Base-by-base conservation (phyloP, 805 yeast genomes). In the Komagataella ulmi region DNA sequence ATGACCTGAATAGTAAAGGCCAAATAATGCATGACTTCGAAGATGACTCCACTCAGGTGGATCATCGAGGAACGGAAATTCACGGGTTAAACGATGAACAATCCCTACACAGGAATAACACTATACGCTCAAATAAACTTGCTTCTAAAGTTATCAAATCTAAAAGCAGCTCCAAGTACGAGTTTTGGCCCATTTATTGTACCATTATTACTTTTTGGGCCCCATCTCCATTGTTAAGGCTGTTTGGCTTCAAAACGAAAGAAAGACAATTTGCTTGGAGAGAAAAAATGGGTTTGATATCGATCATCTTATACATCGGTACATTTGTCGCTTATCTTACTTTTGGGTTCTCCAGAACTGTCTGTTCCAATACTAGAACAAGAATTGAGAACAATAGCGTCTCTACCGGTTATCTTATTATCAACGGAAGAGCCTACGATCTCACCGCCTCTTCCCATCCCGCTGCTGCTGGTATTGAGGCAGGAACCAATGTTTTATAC, bases 191-290 rank as follows among this genome's bases (percentile, higher is more conserved):
- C 57, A 68, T 81, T 0, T 93, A 88, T 67, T 89, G 97, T 64
- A 79, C 80, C 57, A 58, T 77, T 7, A 69, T 93, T 43, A 90
- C 99, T 0, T 88, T 88, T 65, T 91, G 97, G 93, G 95, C 95
- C 2, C 96, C 97, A 1, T 77, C 84, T 2, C 83, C 89, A 0
- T 55, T 88, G 40, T 67, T 89, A 59, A 70, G 69, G 47, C 65
- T 86, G 47, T 85, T 80, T 66, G 98, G 98, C 2, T 75, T 91
- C 76, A 76, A 77, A 40, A 80, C 85, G 18, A 79, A 80, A 57
- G 90, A 82, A 47, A 79, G 96, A 54, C 97, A 90, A 63, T 80
- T 81, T 72, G 98, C 98, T 0, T 93, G 99, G 99, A 77, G 99
- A 61, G 99, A 93, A 62, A 91, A 91, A 62, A 85, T 90, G 51